Evolutionary conservation across 2,329 filamentous ascomycete genomes (phyloP).

Genomic region (Colletotrichum simmondsii): DNA sequence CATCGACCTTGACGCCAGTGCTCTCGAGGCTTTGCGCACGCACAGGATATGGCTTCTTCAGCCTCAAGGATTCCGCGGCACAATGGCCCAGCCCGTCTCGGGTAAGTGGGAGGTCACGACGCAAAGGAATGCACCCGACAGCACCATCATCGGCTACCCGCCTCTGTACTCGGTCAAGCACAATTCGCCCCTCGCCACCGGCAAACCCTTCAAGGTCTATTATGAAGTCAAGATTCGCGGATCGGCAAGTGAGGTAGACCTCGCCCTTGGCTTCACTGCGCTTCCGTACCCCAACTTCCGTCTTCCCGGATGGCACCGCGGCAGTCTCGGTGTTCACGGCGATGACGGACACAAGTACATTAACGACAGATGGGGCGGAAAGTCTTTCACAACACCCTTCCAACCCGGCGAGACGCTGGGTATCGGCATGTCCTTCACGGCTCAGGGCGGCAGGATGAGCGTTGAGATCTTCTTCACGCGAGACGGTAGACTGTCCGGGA

Average conservation of each 20-base stretch:
- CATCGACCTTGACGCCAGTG: constrained; percentile 57
- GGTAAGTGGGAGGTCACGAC: constrained; percentile 64
- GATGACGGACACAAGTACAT: constrained; percentile 83
- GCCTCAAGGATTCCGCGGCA: constrained; percentile 59
- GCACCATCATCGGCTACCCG: constrained; percentile 73
- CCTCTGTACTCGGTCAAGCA: constrained; percentile 74
- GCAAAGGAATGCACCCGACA: constrained; percentile 62
- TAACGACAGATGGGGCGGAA: constrained; percentile 80
- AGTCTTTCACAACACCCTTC: constrained; percentile 74
- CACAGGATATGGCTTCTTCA: constrained; percentile 66
- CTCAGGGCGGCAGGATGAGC: constrained; percentile 51
- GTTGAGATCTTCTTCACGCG: constrained; percentile 77
- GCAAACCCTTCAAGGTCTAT: constrained; percentile 67
- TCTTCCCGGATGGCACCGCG: constrained; percentile 84
- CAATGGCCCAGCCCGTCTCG: constrained; percentile 54
- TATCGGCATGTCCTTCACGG: constrained; percentile 73
- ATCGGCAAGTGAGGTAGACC: constrained; percentile 56
- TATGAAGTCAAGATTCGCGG: constrained; percentile 73
- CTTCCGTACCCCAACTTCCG: constrained; percentile 82
- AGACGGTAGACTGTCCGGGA: constrained; percentile 67
- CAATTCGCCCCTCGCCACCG: constrained; percentile 64
- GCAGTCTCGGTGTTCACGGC: constrained; percentile 79
- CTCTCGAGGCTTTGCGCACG: constrained; percentile 57
- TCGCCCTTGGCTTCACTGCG: constrained; percentile 78
- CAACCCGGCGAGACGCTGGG: constrained; percentile 74